Base-by-base conservation (phyloP, 2,329 filamentous ascomycete species). In the Emericellopsis atlantica region DNA sequence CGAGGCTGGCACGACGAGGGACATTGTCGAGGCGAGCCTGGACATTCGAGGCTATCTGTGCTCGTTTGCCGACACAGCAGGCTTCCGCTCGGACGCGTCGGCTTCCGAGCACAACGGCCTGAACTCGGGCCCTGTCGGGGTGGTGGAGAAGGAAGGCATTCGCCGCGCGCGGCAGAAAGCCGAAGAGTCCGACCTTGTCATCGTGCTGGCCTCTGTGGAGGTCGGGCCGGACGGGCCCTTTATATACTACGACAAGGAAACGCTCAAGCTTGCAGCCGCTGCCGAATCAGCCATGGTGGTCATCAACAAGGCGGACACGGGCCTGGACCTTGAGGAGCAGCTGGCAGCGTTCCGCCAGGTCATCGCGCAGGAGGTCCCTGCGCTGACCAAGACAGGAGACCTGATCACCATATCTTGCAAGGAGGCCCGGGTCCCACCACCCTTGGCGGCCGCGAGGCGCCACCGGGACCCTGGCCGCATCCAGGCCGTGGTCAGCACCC, bases 21-120 rank as follows among this genome's bases (percentile, higher is more conserved):
- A 98, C 62, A 81, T 98, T 40, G 81, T 98, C 10, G 92, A 98
- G 63, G 84, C 92, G 1, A 83, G 83, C 23, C 71, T 98, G 22
- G 92, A 98, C 61, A 70, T 98, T 37, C 79, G 81, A 1, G 92
- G 92, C 0, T 98, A 84, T 64, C 77, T 93, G 39, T 94, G 89
- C 59, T 85, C 84, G n/a, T 81, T 98, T 54, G 89, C 90, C 14
- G 92, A 98, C 62, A 96, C 92, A 52, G 92, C 92, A 16, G 92
- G 92, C 1, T 76, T 98, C 49, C 72, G 88, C 39, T 75, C 70
- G 37, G 50, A 49, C n/a, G 41, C 41, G 14, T 45, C 43, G 8
- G 39, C 42, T 6, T 40, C 36, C 21, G 40, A 33, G 5, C 31
- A 46, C 5, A 49, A 18, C 44, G 39, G 42, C 32, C 24, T 42